Evolutionary conservation across 2,329 filamentous ascomycete genomes (phyloP), one percentile per base, ranked within the genome.

Genomic region (Colletotrichum acutatum): DNA sequence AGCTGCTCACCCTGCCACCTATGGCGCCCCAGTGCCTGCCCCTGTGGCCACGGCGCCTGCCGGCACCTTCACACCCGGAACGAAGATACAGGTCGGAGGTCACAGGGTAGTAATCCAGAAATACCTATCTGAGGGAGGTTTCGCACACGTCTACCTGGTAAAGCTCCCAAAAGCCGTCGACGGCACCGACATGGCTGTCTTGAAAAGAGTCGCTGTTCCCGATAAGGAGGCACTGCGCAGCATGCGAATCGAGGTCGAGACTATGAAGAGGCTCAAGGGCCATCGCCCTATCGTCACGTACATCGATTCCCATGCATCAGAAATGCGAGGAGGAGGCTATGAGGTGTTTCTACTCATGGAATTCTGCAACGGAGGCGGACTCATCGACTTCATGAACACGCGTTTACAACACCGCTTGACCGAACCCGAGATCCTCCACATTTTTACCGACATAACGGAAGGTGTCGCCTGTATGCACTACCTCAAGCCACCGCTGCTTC

Each of bases 371-470:
- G 97, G 97, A 63, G 97, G 97, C 76, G 96, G 97, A 46, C 85
- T 99, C 81, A 99, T 99, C 81, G 97, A 99, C 85, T 99, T 98
- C 82, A 99, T 99, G 97, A 99, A 99, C 84, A 99, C 97, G 46
- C 91, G 97, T 66, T 86, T 99, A 78, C 97, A 99, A 84, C 95
- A 99, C 82, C 93, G 97, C 63, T 88, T 99, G 83, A 99, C 96
- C 46, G 97, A 99, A 85, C 96, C 97, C 62, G 97, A 99, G 86
- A 98, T 99, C 77, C 86, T 99, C 78, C 93, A 95, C 86, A 98
- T 99, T 83, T 98, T 99, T 84, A 93, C 93, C 64, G 97, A 99
- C 82, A 94, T 98, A 68, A 94, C 95, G 60, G 96, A 98, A 84
- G 97, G 97, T 49, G 95, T 99, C 57, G 97, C 97, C 34, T 98